Percentiles rank a stretch among this genome's conserved stretches.
Conservation (phyloP, 2,329 filamentous ascomycete genomes). For the Mycosphaerelloides madeirae region DNA sequence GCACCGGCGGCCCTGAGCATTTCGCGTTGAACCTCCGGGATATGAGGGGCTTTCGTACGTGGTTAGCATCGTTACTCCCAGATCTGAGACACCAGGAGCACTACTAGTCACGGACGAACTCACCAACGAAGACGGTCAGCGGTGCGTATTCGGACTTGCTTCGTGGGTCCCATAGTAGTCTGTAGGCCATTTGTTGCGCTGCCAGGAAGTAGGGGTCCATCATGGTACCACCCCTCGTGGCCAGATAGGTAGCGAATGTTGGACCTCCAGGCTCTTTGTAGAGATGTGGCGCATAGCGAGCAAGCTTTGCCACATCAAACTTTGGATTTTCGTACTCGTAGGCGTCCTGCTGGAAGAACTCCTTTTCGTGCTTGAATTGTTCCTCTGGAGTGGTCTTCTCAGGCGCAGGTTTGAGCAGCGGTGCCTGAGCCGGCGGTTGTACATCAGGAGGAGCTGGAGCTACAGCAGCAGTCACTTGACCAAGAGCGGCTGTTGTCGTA, state of each 20-base stretch:
- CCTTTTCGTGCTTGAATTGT: not conserved
- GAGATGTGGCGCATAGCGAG: conserved; percentile 15
- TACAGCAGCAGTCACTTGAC: too few relatives aligned
- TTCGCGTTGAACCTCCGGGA: conserved; percentile 16
- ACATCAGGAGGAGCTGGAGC: too few relatives aligned
- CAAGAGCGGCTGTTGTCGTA: too few relatives aligned
- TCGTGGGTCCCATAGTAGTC: conserved; percentile 19
- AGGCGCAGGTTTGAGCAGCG: not conserved
- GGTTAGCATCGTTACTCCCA: too few relatives aligned
- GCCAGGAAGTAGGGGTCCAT: conserved; percentile 22
- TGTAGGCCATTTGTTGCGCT: conserved; percentile 20
- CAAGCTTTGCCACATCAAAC: not conserved
- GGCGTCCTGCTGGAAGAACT: not conserved
- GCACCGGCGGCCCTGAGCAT: conserved; percentile 18
- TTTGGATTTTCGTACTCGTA: conserved; percentile 1
- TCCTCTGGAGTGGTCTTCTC: not conserved
- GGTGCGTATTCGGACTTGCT: conserved; percentile 18
- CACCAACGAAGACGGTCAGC: conserved; percentile 19
- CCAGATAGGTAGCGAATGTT: conserved; percentile 18
- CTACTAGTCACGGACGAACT: too few relatives aligned
- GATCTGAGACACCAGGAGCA: too few relatives aligned
- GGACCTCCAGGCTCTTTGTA: conserved; percentile 17
- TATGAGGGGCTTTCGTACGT: too few relatives aligned
- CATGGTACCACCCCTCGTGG: conserved; percentile 16
- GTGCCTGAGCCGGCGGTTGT: too few relatives aligned